Evolutionary conservation across 2,329 filamentous ascomycete genomes (phyloP), one percentile per base, ranked within the genome.

Genomic region (Fusarium buxicola): DNA sequence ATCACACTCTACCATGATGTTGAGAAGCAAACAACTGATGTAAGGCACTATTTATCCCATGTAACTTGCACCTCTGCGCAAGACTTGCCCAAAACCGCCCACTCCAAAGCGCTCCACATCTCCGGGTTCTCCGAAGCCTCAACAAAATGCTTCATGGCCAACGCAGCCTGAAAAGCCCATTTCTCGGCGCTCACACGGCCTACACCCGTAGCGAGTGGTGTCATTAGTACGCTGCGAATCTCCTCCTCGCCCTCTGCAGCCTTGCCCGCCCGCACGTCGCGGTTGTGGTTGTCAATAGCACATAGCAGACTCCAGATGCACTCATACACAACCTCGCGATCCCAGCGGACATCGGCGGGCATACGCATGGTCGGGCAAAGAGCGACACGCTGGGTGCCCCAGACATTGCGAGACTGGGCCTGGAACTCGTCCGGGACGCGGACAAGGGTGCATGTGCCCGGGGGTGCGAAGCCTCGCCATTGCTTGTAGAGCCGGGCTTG

Each of bases 341-440:
- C 79, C 82, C 83, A 85, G 7, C 40, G 61, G 9, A 78, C 80
- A 18, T 74, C 61, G 5, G 72, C 59, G 1, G 83, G 82, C 28
- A 76, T 68, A 15, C 81, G 74, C 83, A 85, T 86, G 0, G 83
- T 85, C 21, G 83, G 83, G 66, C 82, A 85, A 2, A 86, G 71
- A 5, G 79, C 81, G 2, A 86, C 58, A 56, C 77, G 80, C 3
- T 67, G 72, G 12, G 78, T 80, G 0, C 75, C 77, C 73, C 78
- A 81, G 1, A 66, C 55, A 44, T 82, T 81, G 12, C 62, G 65
- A 12, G 75, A 73, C 9, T 63, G 53, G 1, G 44, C 60, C 3
- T 62, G 53, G 24, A 81, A 76, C n/a, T 73, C 72, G 2, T 68
- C 67, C 0, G 80, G 81, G 8, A 84, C 77, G 10, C 71, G 66